Base-by-base conservation (phyloP, 2,329 filamentous ascomycete species). In the Chaetomiaceae sp. region DNA sequence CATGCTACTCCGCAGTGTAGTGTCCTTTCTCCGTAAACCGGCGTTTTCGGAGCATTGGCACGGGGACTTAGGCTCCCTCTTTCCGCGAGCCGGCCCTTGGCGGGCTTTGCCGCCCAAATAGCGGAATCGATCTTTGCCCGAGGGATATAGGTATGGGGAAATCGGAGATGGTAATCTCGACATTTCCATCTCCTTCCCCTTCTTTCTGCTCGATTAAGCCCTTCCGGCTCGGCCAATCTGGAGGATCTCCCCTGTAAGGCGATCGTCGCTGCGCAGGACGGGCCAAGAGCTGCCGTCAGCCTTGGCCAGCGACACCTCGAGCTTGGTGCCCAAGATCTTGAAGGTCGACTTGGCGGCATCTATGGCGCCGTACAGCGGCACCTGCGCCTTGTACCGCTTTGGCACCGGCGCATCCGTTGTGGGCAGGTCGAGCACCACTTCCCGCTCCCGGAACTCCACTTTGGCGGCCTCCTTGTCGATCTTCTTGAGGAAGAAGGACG, bases 401-500 rank as follows among this genome's bases (percentile, higher is more conserved):
- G 80, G 78, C 22, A 73, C 45, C 23, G 65, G 82, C 54, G 83
- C 78, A 67, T 96, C 92, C 29, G 81, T 82, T 8, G 94, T 99
- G n/a, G 82, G 84, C 36, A 99, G 79, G 68, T 99, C 89, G 39
- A 99, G 79, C 11, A 80, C 77, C 47, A 97, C 72, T 43, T 81
- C 75, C 44, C 78, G 75, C 3, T 80, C 65, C 33, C 75, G 69
- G 68, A 97, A 92, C 22, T 80, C 75, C 42, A 97, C 80, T 60
- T 81, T 86, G 47, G 90, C 88, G 23, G 75, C 80, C 22, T 85
- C 80, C 72, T 92, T 95, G 73, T 91, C 84, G 64, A 99, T 96
- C 75, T 97, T 97, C 78, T 97, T 99, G 51, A 97, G 79, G 74
- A 95, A 99, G 62, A 96, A 87, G 8, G 89, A 94, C 2, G 88